Evolutionary conservation across 2,329 filamentous ascomycete genomes (phyloP).

Genomic region (Alternaria alternata): DNA sequence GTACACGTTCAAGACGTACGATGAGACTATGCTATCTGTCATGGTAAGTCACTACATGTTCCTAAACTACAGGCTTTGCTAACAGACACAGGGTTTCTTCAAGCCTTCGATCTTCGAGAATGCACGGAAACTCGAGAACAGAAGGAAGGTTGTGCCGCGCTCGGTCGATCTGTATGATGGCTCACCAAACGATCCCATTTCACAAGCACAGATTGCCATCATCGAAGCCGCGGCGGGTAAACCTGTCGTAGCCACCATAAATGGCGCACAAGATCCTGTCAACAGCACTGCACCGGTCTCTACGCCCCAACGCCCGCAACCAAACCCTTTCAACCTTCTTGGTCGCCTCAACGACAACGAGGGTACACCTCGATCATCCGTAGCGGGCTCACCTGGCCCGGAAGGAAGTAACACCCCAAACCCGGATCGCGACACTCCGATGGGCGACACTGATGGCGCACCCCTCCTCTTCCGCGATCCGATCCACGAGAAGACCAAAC

Average conservation of each 20-base stretch:
- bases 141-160: conserved; percentile 81
- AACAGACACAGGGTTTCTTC: conserved; percentile 72
- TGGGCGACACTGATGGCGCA: conserved; percentile 47
- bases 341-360: conserved; percentile 73
- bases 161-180: conserved; percentile 95
- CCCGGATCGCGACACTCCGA: conserved; percentile 57
- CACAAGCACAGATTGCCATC: conserved; percentile 79
- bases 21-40: conserved; percentile 91
- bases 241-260: conserved; percentile 30
- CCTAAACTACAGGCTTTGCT: conserved; percentile 10
- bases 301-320: conserved; percentile 56
- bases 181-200: conserved; percentile 88
- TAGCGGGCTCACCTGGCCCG: conserved; percentile 85
- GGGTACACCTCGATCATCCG: conserved; percentile 82
- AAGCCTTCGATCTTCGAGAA: conserved; percentile 88
- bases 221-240: conserved; percentile 60
- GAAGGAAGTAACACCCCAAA: conserved; percentile 81
- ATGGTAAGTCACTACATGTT: conserved; percentile 61
- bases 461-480: conserved; percentile 53
- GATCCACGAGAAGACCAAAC: conserved; percentile 58
- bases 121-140: conserved; percentile 76
- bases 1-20: conserved; percentile 96
- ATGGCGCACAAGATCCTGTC: conserved; percentile 48
- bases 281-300: conserved; percentile 57
- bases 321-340: conserved; percentile 73